Evolutionary conservation across 2,329 filamentous ascomycete genomes (phyloP).

Genomic region (Calonectria ilicicola): DNA sequence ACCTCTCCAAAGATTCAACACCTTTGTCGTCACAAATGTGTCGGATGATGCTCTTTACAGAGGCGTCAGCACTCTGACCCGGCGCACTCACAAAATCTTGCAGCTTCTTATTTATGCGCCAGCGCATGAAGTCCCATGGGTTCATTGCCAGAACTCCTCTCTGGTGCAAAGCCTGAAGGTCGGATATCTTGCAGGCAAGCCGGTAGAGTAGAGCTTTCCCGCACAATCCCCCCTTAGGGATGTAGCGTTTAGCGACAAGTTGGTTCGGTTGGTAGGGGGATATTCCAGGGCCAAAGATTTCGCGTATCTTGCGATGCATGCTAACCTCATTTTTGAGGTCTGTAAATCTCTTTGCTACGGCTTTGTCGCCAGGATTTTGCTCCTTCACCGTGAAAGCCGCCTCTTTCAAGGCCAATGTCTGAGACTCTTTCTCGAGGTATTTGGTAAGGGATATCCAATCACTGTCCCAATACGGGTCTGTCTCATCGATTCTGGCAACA

Average conservation of each 20-base stretch:
- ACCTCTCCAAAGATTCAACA: neutral
- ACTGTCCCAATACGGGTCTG: neutral
- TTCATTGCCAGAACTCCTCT: constrained; percentile 48
- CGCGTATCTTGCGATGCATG: constrained; percentile 48
- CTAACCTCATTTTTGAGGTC: constrained; percentile 43
- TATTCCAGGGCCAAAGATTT: constrained; percentile 46
- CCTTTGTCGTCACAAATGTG: constrained; percentile 27
- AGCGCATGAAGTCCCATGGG: constrained; percentile 53
- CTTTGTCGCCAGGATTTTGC: neutral
- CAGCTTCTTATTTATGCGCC: constrained; percentile 30
- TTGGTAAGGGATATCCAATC: neutral
- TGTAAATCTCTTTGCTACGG: neutral
- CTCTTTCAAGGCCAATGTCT: neutral
- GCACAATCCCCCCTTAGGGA: constrained; percentile 48
- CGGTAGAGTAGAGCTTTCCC: constrained; percentile 50
- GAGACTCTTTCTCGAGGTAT: neutral
- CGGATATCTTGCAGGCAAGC: constrained; percentile 47
- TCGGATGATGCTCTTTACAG: constrained; percentile 31
- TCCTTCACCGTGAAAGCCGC: neutral
- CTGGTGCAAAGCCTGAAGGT: constrained; percentile 42
- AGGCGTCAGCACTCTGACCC: neutral
- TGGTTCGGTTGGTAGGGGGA: constrained; percentile 52
- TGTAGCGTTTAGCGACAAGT: constrained; percentile 46
- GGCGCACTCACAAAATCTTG: neutral
- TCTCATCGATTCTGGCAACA: neutral